Conservation (phyloP, 345 rosid species). For the Eucalyptus cladocalyx region DNA sequence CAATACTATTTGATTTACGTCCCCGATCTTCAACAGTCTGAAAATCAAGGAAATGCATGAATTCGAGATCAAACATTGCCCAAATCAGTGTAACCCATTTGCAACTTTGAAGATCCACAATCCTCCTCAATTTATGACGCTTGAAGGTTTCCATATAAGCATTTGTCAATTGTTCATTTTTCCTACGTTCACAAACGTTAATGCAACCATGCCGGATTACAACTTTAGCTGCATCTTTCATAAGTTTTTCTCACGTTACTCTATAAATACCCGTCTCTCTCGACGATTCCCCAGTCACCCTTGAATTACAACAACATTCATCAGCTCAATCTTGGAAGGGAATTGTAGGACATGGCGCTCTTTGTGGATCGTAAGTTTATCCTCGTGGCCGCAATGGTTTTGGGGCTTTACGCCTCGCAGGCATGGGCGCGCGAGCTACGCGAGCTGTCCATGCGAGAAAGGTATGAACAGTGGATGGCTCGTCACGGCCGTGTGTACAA, state of each 20-base stretch:
- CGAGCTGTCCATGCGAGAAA: constrained; percentile 2
- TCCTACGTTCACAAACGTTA: background rate
- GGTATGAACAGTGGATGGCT: constrained; percentile 23
- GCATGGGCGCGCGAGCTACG: constrained; percentile 3
- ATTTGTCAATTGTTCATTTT: background rate
- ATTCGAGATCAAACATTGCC: no score
- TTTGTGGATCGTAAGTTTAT: background rate
- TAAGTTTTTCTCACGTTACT: background rate
- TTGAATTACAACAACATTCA: background rate
- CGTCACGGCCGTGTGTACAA: constrained; percentile 4
- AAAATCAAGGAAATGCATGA: no score
- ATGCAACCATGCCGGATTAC: background rate
- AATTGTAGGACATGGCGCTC: background rate
- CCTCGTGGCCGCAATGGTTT: background rate
- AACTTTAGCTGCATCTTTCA: background rate
- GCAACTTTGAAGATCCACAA: no score
- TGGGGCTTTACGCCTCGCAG: background rate
- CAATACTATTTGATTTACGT: rapidly evolving
- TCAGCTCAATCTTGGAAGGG: background rate
- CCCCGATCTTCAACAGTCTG: no score
- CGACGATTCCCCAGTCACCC: background rate
- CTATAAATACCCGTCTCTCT: background rate
- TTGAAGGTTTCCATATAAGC: no score
- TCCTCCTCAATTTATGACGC: no score
- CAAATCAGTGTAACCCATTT: no score